phyloP scores from a whole-genome alignment of 2,329 filamentous ascomycete genomes.

The Fusarium acutatum region DNA sequence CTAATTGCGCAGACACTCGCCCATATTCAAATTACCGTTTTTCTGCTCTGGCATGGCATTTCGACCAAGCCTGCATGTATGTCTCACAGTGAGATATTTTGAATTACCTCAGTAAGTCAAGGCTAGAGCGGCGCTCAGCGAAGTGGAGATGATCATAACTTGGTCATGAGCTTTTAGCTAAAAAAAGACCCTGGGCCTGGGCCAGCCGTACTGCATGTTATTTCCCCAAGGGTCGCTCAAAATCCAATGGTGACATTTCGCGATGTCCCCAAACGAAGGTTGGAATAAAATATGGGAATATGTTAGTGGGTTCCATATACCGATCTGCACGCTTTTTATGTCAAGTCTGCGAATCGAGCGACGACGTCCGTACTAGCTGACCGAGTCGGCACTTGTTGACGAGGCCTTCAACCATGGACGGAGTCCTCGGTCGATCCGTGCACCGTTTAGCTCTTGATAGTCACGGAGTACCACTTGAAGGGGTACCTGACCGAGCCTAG shows the following conservation, averaged over 20 bases:
- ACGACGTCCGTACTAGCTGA: constrained; percentile 6
- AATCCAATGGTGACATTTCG: constrained; percentile 31
- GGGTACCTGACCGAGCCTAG: constrained; percentile 25
- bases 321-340: constrained; percentile 6
- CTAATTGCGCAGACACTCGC: not conserved
- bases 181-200: constrained; percentile 24
- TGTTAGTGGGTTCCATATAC: not conserved
- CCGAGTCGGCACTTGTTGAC: constrained; percentile 32
- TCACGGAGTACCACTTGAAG: constrained; percentile 24
- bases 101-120: constrained; percentile 1
- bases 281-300: constrained; percentile 5
- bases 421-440: constrained; percentile 28
- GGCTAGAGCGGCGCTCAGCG: constrained; percentile 22
- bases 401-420: constrained; percentile 11
- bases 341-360: constrained; percentile 6
- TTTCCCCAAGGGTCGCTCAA: not conserved
- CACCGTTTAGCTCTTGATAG: constrained; percentile 22
- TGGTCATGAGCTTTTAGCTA: not conserved
- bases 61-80: not conserved
- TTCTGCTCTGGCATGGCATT: not conserved
- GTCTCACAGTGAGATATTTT: constrained; percentile 19
- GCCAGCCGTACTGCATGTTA: constrained; percentile 21
- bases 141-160: constrained; percentile 19
- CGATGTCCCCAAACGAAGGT: not conserved
- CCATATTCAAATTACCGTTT: not conserved